Base-by-base conservation (phyloP, 805 yeast genomes). In the Jamesozyma lodderae region DNA sequence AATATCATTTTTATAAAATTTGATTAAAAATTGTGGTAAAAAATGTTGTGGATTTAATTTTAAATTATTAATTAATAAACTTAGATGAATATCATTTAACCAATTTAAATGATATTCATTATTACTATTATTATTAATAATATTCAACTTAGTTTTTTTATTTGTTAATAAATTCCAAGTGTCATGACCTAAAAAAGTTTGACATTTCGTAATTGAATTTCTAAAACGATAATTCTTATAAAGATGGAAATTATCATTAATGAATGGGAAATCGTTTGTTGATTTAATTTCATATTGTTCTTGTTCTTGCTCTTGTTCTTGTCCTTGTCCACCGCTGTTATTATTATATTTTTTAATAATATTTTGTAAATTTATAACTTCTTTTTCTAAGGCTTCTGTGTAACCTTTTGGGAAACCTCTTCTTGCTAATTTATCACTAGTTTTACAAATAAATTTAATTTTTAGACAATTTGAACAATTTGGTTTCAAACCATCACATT, bases 361-460 rank as follows among this genome's bases (percentile, higher is more conserved):
- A 25, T 73, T 72, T 52, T 81, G 87, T 38, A 81, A 61, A 24
- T 69, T 70, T 24, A 75, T 69, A 32, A 82, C 64, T 47, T 74
- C 76, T 39, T 67, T 68, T 51, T 82, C 94, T 46, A 82, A 60
- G 48, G 75, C 77, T 59, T 80, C 85, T 1, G 94, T 82, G 52
- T 82, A 82, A 0, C 92, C 90, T 49, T 79, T 78, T 3, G 92
- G 90, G 44, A 81, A 80, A 1, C 88, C 83, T 42, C 86, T 67
- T 58, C 94, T 67, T 0, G 87, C 76, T 20, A 82, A 59, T 52
- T 79, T 80, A 59, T 81, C 90, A 39, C 81, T 73, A 3, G 81
- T 81, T 29, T 75, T 71, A 56, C 94, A 82, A 32, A 71, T 75
- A 49, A 77, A 78, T 0, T 79, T 80, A 31, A 78, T 75, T 44